A percentile compares a stretch with the other conserved stretches of the same genome.
These are phyloP conservation scores for Exophiala sp. DNA, from an alignment of 2,329 filamentous ascomycete genomes.

Conservation along the genomic window DNA sequence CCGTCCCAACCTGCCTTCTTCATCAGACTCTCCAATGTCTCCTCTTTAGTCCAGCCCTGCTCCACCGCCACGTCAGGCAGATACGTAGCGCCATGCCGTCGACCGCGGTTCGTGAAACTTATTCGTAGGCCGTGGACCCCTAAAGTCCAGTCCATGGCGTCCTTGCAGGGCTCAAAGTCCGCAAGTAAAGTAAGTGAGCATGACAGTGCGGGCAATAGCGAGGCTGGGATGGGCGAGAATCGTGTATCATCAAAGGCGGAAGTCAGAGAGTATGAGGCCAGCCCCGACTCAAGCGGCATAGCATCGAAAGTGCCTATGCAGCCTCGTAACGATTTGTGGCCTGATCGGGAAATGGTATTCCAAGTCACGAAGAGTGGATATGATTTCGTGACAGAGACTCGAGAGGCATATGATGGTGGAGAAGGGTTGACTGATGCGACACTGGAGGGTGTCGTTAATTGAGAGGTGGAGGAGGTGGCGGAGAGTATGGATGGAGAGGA, in stretches of 20 bases:
- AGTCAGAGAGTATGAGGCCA: constrained; percentile 77
- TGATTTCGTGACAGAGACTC: constrained; percentile 39
- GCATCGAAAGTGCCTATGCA: constrained; percentile 95
- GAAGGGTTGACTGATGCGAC: constrained; percentile 47
- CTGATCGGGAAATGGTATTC: constrained; percentile 67
- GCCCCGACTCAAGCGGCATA: constrained; percentile 67
- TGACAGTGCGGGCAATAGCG: constrained; percentile 46
- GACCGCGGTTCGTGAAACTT: constrained; percentile 63
- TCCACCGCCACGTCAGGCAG: constrained; percentile 87
- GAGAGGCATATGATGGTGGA: constrained; percentile 39
- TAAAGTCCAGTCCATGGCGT: constrained; percentile 79
- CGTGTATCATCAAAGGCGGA: constrained; percentile 67
- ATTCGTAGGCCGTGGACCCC: constrained; percentile 85
- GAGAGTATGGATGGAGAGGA: constrained; percentile 41
- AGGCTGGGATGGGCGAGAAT: constrained; percentile 55
- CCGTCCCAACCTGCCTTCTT: constrained; percentile 91
- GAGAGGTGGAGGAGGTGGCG: constrained; percentile 46
- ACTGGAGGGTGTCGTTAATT: constrained; percentile 41
- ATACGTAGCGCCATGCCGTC: constrained; percentile 80
- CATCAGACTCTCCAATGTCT: constrained; percentile 85
- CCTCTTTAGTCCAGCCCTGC: constrained; percentile 93
- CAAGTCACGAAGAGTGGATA: constrained; percentile 91
- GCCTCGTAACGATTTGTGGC: constrained; percentile 70
- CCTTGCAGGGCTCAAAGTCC: constrained; percentile 71
- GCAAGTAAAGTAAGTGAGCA: constrained; percentile 76